A percentile compares a stretch with the other conserved stretches of the same genome.
Conservation (phyloP, 2,329 filamentous ascomycete genomes). For the Aspergillus pseudoviridinutans region DNA sequence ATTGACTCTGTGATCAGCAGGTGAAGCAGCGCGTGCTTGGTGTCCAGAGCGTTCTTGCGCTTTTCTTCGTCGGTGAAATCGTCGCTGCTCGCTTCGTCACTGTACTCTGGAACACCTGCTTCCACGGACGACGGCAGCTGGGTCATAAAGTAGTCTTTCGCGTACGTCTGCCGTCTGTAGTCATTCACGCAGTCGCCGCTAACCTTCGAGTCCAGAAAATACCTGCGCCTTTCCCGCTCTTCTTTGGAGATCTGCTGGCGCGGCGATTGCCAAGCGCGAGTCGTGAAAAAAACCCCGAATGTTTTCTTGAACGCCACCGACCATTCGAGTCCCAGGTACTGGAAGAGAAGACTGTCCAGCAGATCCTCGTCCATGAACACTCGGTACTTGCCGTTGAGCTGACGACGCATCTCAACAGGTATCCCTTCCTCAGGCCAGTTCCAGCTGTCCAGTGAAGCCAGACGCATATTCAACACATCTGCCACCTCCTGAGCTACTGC, state of each 20-base stretch:
- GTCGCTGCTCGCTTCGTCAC: constrained; percentile 33
- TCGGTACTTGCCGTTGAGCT: constrained; percentile 56
- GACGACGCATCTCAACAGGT: constrained; percentile 48
- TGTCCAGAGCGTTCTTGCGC: constrained; percentile 43
- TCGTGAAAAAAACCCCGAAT: constrained; percentile 36
- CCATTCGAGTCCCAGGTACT: constrained; percentile 53
- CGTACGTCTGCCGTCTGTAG: constrained; percentile 36
- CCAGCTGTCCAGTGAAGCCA: constrained; percentile 51
- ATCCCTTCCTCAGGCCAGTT: constrained; percentile 47
- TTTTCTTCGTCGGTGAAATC: constrained; percentile 19
- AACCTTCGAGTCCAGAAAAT: constrained; percentile 36
- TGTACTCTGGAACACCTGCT: constrained; percentile 37
- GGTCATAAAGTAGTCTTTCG: constrained; percentile 51
- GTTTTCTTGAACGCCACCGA: constrained; percentile 44
- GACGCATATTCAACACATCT: constrained; percentile 56
- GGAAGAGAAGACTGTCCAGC: constrained; percentile 52
- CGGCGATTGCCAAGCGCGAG: constrained; percentile 40
- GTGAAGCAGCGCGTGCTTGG: constrained; percentile 56
- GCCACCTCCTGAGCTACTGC: constrained; percentile 51
- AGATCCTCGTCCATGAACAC: constrained; percentile 59
- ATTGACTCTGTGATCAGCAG: constrained; percentile 54
- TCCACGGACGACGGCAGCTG: constrained; percentile 46
- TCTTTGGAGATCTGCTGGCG: constrained; percentile 31
- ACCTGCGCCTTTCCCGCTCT: constrained; percentile 42
- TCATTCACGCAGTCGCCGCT: constrained; percentile 27